phyloP scores from a whole-genome alignment of 768 basidiomycete genomes.

The Mycena polygramma region DNA sequence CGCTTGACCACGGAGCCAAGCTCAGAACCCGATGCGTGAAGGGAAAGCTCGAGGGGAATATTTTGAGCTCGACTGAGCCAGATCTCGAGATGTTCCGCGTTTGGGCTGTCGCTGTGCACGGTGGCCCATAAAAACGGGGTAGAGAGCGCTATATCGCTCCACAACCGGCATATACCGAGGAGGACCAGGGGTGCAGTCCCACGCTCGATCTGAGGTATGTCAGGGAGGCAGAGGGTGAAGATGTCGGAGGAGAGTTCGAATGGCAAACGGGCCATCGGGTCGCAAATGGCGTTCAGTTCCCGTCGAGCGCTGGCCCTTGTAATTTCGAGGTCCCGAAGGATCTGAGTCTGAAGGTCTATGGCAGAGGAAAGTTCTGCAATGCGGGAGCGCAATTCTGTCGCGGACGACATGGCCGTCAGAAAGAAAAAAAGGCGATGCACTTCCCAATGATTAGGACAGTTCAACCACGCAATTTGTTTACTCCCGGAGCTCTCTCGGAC shows the following conservation, averaged over 20 bases:
- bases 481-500: no score
- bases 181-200: slow-evolving; percentile 1
- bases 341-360: slow-evolving; percentile 2
- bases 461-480: no score
- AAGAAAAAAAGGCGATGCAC: no score
- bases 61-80: background rate
- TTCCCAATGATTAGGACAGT: no score
- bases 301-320: background rate
- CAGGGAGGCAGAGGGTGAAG: slow-evolving; percentile 11
- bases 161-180: slow-evolving; percentile 9
- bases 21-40: background rate
- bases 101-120: background rate
- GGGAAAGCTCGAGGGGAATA: background rate
- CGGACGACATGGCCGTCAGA: slow-evolving; percentile 1
- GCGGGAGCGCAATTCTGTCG: background rate
- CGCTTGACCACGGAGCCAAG: background rate
- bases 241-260: slow-evolving; percentile 12
- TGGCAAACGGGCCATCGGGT: slow-evolving; percentile 11
- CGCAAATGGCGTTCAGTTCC: slow-evolving; percentile 4
- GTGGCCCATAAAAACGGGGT: slow-evolving; percentile 7
- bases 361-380: background rate
- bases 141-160: slow-evolving; percentile 11
- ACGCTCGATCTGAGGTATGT: background rate
- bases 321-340: slow-evolving; percentile 1
- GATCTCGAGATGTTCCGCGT: background rate